Percentiles rank a stretch among this genome's conserved stretches.
Conservation (phyloP, 169 alveolate genomes). For the Babesia sp. region DNA sequence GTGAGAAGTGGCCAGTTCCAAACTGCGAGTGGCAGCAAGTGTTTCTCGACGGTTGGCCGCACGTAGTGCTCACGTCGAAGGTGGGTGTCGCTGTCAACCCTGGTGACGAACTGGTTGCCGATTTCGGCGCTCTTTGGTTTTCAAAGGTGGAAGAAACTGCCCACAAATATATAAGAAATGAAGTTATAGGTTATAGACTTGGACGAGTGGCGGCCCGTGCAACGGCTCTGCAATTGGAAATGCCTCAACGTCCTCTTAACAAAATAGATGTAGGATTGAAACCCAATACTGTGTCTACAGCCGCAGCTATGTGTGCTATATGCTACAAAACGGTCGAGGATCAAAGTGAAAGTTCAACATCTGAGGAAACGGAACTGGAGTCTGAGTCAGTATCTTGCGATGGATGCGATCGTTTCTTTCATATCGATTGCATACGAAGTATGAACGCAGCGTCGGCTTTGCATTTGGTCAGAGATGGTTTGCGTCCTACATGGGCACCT, state of each 20-base stretch:
- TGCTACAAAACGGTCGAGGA: conserved; percentile 11
- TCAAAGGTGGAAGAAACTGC: conserved; percentile 82
- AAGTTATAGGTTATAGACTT: conserved; percentile 70
- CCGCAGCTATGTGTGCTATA: conserved; percentile 15
- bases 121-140: conserved; percentile 89
- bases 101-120: conserved; percentile 91
- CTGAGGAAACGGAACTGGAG: background rate
- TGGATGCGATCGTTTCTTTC: conserved; percentile 79
- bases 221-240: background rate
- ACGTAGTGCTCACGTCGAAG: conserved; percentile 80
- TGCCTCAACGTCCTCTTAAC: conserved; percentile 24
- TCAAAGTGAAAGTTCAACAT: background rate
- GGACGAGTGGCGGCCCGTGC: background rate
- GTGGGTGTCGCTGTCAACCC: conserved; percentile 77
- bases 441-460: conserved; percentile 34
- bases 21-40: conserved; percentile 90
- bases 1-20: conserved; percentile 75
- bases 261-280: background rate
- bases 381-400: conserved; percentile 71
- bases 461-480: background rate
- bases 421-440: conserved; percentile 60
- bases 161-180: conserved; percentile 70
- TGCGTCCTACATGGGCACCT: background rate
- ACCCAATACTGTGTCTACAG: conserved; percentile 5
- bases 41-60: conserved; percentile 88